Conservation (phyloP, 1,284 basidiomycete genomes). For the Tylopilus sp. region DNA sequence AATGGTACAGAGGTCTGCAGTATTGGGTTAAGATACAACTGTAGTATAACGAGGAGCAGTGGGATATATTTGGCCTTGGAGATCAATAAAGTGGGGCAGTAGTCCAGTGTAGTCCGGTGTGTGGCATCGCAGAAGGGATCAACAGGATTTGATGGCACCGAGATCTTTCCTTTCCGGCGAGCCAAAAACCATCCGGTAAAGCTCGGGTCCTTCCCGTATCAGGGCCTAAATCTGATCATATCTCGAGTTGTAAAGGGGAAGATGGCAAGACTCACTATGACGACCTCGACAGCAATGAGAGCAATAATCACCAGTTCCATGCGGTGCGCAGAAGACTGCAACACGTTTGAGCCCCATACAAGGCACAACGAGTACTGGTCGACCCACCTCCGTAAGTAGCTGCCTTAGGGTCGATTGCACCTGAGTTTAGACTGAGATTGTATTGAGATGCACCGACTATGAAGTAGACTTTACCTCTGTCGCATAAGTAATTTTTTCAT, state of each 20-base stretch:
- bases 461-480: conserved; percentile 55
- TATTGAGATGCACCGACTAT: conserved; percentile 1
- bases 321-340: conserved; percentile 77
- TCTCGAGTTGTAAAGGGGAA: conserved; percentile 32
- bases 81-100: conserved; percentile 1
- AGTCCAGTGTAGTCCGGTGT: not conserved
- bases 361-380: not conserved
- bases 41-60: conserved; percentile 3
- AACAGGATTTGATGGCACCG: conserved; percentile 7
- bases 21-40: conserved; percentile 5
- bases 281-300: conserved; percentile 86
- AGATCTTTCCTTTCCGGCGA: conserved; percentile 12
- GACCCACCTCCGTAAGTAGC: conserved; percentile 68
- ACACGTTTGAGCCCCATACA: conserved; percentile 1
- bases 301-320: conserved; percentile 92
- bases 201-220: conserved; percentile 33
- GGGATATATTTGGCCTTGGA: conserved; percentile 3
- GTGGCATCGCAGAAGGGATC: not conserved
- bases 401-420: conserved; percentile 72
- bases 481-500: conserved; percentile 91
- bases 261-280: conserved; percentile 59
- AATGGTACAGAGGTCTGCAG: not conserved
- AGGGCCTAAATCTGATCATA: conserved; percentile 41
- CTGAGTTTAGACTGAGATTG: conserved; percentile 32
- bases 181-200: conserved; percentile 30